These are phyloP conservation scores for Uronychia binucleata DNA, from an alignment of 73 alveolate species.

Conservation along the genomic window DNA sequence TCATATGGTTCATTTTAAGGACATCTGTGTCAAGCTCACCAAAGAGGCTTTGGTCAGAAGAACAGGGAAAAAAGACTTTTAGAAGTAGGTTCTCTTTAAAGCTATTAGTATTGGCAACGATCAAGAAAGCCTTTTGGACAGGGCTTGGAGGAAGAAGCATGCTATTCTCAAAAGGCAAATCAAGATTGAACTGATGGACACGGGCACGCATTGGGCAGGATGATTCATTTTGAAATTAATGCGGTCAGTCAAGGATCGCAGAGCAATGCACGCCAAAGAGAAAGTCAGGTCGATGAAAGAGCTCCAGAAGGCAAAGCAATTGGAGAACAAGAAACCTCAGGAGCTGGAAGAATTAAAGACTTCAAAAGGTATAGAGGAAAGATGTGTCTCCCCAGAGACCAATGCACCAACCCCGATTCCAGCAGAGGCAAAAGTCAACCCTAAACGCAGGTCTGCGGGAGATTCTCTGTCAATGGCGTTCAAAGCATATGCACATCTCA, in stretches of 20 bases:
- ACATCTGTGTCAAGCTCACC: slow-evolving; percentile 19
- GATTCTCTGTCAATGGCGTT: neutral
- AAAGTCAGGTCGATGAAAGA: neutral
- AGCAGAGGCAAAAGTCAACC: neutral
- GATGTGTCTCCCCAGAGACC: neutral
- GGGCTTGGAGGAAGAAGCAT: slow-evolving; percentile 10
- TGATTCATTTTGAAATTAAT: neutral
- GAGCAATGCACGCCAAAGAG: neutral
- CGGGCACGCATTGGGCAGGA: slow-evolving; percentile 19
- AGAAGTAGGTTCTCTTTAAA: neutral
- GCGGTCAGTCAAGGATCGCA: neutral
- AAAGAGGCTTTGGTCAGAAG: slow-evolving; percentile 7
- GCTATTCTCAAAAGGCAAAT: neutral
- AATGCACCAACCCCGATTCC: neutral
- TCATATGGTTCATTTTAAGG: slow-evolving; percentile 30
- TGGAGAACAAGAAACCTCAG: neutral
- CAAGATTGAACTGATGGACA: neutral
- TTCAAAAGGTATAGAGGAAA: too few relatives aligned
- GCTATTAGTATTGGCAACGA: neutral
- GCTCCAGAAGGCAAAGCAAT: neutral
- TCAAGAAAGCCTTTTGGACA: neutral
- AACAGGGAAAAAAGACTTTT: neutral
- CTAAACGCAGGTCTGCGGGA: neutral
- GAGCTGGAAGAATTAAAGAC: neutral
- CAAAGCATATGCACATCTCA: neutral